Percentiles rank a stretch among this genome's conserved stretches.
Evolutionary conservation across 2,329 filamentous ascomycete genomes (phyloP).

Genomic region (Microdochium paspali): DNA sequence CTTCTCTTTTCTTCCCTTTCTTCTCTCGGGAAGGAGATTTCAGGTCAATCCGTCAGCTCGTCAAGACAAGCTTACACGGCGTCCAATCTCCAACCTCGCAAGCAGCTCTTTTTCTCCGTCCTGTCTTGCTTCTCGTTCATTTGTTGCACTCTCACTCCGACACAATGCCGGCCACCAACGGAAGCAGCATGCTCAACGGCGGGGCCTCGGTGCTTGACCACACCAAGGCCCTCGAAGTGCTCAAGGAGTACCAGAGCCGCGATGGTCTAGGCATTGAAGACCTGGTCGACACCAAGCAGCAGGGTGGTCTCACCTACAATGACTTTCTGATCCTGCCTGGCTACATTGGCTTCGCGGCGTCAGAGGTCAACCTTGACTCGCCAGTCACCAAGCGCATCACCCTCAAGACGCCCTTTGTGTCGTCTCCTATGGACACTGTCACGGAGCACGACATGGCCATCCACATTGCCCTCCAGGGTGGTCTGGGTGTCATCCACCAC

Average conservation of each 20-base stretch:
- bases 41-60: conserved; percentile 24
- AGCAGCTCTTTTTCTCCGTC: conserved; percentile 16
- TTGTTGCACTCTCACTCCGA: conserved; percentile 11
- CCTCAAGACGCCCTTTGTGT: conserved; percentile 93
- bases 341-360: conserved; percentile 96
- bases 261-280: conserved; percentile 86
- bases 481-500: conserved; percentile 94
- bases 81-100: conserved; percentile 35
- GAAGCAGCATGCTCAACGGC: conserved; percentile 43
- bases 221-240: conserved; percentile 66
- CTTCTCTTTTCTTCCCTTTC: conserved; percentile 27
- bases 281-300: conserved; percentile 82
- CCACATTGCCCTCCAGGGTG: conserved; percentile 84
- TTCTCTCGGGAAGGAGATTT: conserved; percentile 45
- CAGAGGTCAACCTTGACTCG: conserved; percentile 78
- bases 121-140: conserved; percentile 18
- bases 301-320: conserved; percentile 95
- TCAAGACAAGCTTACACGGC: conserved; percentile 18
- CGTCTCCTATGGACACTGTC: conserved; percentile 98
- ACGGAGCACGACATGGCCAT: conserved; percentile 99
- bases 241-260: conserved; percentile 68
- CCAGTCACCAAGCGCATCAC: conserved; percentile 92
- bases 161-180: conserved; percentile 67
- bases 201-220: conserved; percentile 58
- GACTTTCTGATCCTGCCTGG: conserved; percentile 95